Evolutionary conservation across 2,329 filamentous ascomycete genomes (phyloP), one percentile per base, ranked within the genome.

Genomic region (Aureobasidium sp.): DNA sequence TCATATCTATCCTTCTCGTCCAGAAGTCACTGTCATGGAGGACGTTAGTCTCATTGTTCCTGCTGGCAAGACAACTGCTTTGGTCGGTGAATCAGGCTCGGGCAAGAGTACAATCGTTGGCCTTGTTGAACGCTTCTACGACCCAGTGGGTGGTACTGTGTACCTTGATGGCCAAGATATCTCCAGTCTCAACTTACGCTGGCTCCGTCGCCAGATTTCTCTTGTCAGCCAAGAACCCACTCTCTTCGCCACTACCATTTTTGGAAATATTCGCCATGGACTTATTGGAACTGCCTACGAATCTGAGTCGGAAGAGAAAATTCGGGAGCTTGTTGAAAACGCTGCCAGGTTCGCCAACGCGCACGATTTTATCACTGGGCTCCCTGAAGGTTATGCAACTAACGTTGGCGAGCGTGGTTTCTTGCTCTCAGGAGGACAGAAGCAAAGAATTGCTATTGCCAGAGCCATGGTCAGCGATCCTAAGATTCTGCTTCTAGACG

Each of bases 341-440:
- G 94, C 94, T 17, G 90, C 94, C 9, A 89, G 86, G 74, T 95
- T 89, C 81, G 89, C 94, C 15, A 97, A 97, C 68, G 93, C 93
- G 0, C 92, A 97, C 72, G 91, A 96, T 66, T 99, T 99, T 72
- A 87, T 99, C 67, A 83, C 79, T 6, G 76, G 82, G 13, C 82
- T 97, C 1, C 91, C 94, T 0, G 89, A 97, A 67, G 89, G 89
- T 1, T 97, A 97, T 69, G 84, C 96, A 67, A 97, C 94, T 0
- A 87, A 95, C 67, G 93, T 97, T n/a, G 94, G 94, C 62, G 91
- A 97, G 74, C 87, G 92, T 65, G 94, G 94, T 10, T 96, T 96
- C 72, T 78, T 97, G 58, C 81, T 99, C 9, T 96, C 90, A 61
- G 94, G 94, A 73, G 94, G 94, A 39, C 94, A 99, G 76, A 96